A percentile compares a stretch with the other conserved stretches of the same genome.
phyloP scores from a whole-genome alignment of 805 yeast genomes.

The Helenozyma baotianmanensis region DNA sequence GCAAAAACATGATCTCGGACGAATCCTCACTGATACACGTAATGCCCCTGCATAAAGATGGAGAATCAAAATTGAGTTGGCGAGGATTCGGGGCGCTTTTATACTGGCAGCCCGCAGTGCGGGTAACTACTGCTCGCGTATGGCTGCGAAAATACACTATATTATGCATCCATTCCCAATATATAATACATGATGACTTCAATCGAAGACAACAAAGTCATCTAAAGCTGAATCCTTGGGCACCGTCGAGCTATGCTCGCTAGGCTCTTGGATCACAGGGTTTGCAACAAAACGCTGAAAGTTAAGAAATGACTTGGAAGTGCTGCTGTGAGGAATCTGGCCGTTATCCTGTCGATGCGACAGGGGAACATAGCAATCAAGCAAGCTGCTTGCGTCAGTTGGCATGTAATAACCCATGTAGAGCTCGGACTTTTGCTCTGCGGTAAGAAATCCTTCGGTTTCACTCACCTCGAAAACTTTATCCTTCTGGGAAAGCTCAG shows the following conservation, averaged over 20 bases:
- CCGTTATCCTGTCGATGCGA: not conserved
- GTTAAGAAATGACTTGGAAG: not conserved
- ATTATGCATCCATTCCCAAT: too few relatives aligned
- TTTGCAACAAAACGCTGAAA: not conserved
- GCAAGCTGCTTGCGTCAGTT: conserved; percentile 9
- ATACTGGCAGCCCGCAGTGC: conserved; percentile 6
- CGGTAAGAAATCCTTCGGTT: conserved; percentile 38
- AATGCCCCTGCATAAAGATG: conserved; percentile 99
- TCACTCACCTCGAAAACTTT: conserved; percentile 13
- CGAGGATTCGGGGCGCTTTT: conserved; percentile 5
- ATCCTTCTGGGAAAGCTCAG: conserved; percentile 12
- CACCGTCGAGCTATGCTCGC: too few relatives aligned
- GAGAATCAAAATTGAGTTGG: conserved; percentile 27
- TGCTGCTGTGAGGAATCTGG: not conserved
- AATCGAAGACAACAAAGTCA: conserved; percentile 1
- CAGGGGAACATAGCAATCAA: conserved; percentile 3
- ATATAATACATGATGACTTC: not conserved
- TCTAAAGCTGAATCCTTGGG: not conserved
- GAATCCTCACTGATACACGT: conserved; percentile 99
- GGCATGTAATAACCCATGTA: conserved; percentile 35
- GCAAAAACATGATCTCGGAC: conserved; percentile 99
- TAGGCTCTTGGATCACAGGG: too few relatives aligned
- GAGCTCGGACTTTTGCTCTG: conserved; percentile 35
- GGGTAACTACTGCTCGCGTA: conserved; percentile 16
- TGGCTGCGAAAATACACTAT: too few relatives aligned